phyloP scores from a whole-genome alignment of 139 green algal species.

The Pycnococcus provasolii region DNA sequence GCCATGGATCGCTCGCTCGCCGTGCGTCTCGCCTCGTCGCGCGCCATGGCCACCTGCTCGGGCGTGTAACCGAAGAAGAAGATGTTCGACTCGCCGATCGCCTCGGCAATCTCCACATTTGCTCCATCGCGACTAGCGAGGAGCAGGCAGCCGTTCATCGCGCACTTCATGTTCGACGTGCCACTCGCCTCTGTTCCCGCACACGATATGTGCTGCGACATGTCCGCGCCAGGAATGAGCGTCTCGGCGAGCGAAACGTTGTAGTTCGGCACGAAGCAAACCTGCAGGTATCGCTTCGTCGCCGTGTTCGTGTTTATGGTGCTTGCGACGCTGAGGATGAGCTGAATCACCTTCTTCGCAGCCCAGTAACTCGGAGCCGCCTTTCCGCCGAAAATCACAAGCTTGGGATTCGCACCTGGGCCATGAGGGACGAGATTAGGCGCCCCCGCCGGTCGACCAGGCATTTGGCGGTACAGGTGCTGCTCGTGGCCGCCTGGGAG shows the following conservation, averaged over 20 bases:
- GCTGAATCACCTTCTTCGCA: slow-evolving; percentile 96
- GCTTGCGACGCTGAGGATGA: slow-evolving; percentile 49
- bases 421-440: too few relatives aligned
- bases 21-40: too few relatives aligned
- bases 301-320: slow-evolving; percentile 76
- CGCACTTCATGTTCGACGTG: slow-evolving; percentile 99
- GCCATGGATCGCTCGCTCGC: too few relatives aligned
- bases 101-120: slow-evolving; percentile 96
- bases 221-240: slow-evolving; percentile 67
- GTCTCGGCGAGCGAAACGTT: slow-evolving; percentile 73
- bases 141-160: slow-evolving; percentile 94
- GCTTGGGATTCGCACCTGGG: too few relatives aligned
- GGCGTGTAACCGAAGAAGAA: slow-evolving; percentile 67
- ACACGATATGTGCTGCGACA: slow-evolving; percentile 76
- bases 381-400: slow-evolving; percentile 78
- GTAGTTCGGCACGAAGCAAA: slow-evolving; percentile 95
- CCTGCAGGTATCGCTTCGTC: slow-evolving; percentile 59
- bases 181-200: slow-evolving; percentile 81
- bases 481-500: too few relatives aligned
- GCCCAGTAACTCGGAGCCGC: slow-evolving; percentile 86
- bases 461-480: too few relatives aligned
- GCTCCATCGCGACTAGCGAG: slow-evolving; percentile 96
- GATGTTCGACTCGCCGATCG: slow-evolving; percentile 66
- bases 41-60: slow-evolving; percentile 39
- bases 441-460: too few relatives aligned